Conservation (phyloP, 176 grass and related monocot genomes). For the Ensete glaucum region DNA sequence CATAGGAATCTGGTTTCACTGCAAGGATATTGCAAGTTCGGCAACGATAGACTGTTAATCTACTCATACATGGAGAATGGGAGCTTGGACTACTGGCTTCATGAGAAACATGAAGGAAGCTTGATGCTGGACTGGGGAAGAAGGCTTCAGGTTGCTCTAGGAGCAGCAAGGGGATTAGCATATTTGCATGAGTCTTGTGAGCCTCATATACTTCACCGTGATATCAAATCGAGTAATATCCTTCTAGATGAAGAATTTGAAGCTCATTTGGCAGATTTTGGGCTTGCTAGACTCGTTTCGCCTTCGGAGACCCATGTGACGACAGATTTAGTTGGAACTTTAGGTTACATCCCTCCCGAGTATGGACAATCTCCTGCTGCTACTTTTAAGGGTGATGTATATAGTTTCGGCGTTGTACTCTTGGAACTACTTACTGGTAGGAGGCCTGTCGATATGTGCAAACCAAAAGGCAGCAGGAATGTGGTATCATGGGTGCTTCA, state of each 20-base stretch:
- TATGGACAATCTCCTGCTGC: constrained; percentile 68
- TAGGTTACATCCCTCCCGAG: constrained; percentile 85
- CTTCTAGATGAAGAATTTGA: constrained; percentile 80
- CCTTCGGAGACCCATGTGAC: constrained; percentile 87
- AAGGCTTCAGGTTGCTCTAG: constrained; percentile 60
- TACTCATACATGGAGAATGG: constrained; percentile 99
- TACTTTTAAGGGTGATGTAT: constrained; percentile 81
- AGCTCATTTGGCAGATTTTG: constrained; percentile 81
- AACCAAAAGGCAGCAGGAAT: constrained; percentile 67
- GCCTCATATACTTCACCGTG: constrained; percentile 85
- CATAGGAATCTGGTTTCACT: constrained; percentile 80
- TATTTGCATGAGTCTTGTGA: constrained; percentile 86
- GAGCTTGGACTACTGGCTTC: constrained; percentile 95
- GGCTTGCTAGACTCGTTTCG: constrained; percentile 64
- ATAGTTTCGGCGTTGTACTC: constrained; percentile 83
- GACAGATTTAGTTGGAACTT: constrained; percentile 72
- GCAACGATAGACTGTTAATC: constrained; percentile 70
- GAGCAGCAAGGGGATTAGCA: constrained; percentile 62
- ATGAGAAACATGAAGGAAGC: constrained; percentile 63
- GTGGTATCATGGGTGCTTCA: constrained; percentile 88
- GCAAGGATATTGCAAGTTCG: constrained; percentile 79
- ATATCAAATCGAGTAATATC: constrained; percentile 97
- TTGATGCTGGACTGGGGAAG: constrained; percentile 61
- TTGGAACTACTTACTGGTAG: constrained; percentile 72
- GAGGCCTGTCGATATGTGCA: constrained; percentile 89